These are phyloP conservation scores for Leptographium lundbergii DNA, from an alignment of 2,329 filamentous ascomycete genomes.

Conservation along the genomic window DNA sequence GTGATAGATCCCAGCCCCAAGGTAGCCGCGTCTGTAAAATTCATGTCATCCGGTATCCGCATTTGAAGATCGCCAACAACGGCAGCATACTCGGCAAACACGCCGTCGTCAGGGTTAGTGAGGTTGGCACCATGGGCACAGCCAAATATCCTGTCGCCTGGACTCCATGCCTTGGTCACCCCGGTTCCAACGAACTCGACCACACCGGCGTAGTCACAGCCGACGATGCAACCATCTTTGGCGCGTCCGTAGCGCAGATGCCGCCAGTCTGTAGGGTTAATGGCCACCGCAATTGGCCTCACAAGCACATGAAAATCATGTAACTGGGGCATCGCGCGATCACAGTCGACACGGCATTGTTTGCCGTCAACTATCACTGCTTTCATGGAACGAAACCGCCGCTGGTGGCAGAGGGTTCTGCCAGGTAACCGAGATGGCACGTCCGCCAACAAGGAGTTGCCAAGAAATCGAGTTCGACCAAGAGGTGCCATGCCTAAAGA, in stretches of 20 bases:
- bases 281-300: constrained; percentile 12
- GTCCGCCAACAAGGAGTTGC: not conserved
- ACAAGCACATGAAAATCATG: constrained; percentile 14
- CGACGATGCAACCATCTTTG: not conserved
- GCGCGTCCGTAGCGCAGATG: not conserved
- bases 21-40: constrained; percentile 43
- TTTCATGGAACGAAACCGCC: constrained; percentile 7
- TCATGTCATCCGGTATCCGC: constrained; percentile 29
- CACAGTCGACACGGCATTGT: constrained; percentile 5
- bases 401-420: not conserved
- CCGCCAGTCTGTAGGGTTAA: constrained; percentile 18
- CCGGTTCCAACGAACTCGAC: constrained; percentile 30
- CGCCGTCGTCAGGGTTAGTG: constrained; percentile 25
- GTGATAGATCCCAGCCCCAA: constrained; percentile 43
- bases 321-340: constrained; percentile 10
- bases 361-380: constrained; percentile 11
- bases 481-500: not conserved
- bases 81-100: constrained; percentile 26
- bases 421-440: not conserved
- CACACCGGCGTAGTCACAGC: constrained; percentile 32
- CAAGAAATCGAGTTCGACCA: not conserved
- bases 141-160: constrained; percentile 33
- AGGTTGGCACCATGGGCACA: constrained; percentile 23
- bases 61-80: constrained; percentile 27
- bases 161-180: constrained; percentile 27